Evolutionary conservation across 2,329 filamentous ascomycete species (phyloP).

Genomic region (Sporothrix mexicana): DNA sequence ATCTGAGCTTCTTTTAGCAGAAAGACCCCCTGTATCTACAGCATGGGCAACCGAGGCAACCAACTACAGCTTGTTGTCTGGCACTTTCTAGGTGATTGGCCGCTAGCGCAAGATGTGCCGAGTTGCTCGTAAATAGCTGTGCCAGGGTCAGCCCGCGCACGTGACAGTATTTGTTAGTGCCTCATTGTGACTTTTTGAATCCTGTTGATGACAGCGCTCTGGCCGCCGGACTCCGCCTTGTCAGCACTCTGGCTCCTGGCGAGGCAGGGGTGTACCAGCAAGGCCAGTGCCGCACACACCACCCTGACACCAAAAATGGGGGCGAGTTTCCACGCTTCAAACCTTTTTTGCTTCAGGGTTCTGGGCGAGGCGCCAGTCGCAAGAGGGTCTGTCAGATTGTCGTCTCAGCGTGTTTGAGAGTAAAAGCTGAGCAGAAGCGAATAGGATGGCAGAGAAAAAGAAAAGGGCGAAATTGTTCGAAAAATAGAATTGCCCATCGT

Average conservation of each 20-base stretch:
- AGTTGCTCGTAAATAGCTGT: background rate
- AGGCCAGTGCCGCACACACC: slow-evolving; percentile 14
- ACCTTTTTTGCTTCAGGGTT: slow-evolving; percentile 33
- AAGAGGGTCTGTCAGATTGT: slow-evolving; percentile 31
- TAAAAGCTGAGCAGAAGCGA: background rate
- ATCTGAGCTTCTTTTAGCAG: slow-evolving; percentile 3
- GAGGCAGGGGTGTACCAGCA: background rate
- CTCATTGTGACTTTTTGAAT: background rate
- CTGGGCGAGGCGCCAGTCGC: slow-evolving; percentile 16
- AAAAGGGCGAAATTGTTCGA: background rate
- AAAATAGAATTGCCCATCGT: background rate
- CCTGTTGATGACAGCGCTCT: slow-evolving; percentile 15
- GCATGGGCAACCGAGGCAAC: background rate
- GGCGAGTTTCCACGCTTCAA: slow-evolving; percentile 25
- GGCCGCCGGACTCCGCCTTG: slow-evolving; percentile 10
- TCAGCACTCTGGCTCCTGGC: slow-evolving; percentile 27
- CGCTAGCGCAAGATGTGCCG: slow-evolving; percentile 8
- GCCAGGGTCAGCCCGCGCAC: background rate
- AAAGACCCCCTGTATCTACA: background rate
- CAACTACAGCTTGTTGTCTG: background rate
- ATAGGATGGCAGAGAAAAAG: background rate
- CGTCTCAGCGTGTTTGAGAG: slow-evolving; percentile 34
- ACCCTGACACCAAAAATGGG: background rate
- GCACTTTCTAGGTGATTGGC: slow-evolving; percentile 3
- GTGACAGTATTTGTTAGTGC: background rate